Evolutionary conservation across 2,329 filamentous ascomycete genomes (phyloP).

Genomic region (Colletotrichum chlorophyti): DNA sequence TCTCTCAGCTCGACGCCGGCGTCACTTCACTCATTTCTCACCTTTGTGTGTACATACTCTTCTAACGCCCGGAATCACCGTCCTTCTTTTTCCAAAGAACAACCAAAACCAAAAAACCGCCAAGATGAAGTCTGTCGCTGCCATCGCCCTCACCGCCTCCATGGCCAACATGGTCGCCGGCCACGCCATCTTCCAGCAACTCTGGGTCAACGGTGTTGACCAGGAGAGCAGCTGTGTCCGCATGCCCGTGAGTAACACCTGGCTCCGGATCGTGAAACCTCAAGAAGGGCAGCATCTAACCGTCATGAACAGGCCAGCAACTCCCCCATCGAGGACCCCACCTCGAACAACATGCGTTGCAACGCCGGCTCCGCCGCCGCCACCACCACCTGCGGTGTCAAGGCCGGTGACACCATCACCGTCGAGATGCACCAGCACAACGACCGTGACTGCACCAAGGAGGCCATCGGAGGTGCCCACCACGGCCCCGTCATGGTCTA

Average conservation of each 20-base stretch:
- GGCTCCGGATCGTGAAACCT: too few species aligned
- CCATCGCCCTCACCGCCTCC: conserved; percentile 23
- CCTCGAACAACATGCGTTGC: conserved; percentile 48
- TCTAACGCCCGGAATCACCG: conserved; percentile 20
- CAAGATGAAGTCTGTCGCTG: conserved; percentile 28
- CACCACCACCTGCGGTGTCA: conserved; percentile 34
- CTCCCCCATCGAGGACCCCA: conserved; percentile 47
- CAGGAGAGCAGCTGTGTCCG: conserved; percentile 25
- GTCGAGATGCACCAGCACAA: conserved; percentile 55
- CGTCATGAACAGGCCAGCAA: conserved; percentile 42
- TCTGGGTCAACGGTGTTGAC: conserved; percentile 49
- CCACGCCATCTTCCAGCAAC: conserved; percentile 59
- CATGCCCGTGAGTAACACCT: conserved; percentile 16
- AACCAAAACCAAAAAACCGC: background rate
- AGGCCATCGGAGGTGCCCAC: conserved; percentile 60
- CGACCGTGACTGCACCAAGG: conserved; percentile 49
- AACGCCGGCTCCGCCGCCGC: conserved; percentile 44
- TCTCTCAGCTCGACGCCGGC: conserved; percentile 28
- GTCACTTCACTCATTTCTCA: conserved; percentile 25
- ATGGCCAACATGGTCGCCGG: conserved; percentile 34
- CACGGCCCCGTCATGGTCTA: conserved; percentile 58
- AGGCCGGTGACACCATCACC: conserved; percentile 46
- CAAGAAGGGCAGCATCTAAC: too few species aligned
- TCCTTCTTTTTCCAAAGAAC: conserved; percentile 11
- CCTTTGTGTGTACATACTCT: conserved; percentile 22